A percentile compares a stretch with the other conserved stretches of the same genome.
These are phyloP conservation scores for Astrothelium macrocarpum DNA, from an alignment of 495 filamentous ascomycete species.

Conservation along the genomic window DNA sequence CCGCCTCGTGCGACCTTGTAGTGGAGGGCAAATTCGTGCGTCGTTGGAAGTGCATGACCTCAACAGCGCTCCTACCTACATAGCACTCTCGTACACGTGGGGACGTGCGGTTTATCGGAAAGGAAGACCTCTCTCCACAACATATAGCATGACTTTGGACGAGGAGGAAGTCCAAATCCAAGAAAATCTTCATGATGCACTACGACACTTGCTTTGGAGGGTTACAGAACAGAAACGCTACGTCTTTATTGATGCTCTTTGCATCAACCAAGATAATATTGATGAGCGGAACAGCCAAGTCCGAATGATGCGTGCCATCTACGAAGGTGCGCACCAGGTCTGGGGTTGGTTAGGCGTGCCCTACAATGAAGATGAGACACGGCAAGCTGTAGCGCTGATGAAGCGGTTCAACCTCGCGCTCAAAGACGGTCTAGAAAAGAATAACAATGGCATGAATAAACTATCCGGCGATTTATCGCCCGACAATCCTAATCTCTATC, in stretches of 20 bases:
- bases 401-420: neutral
- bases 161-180: neutral
- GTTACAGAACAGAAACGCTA: neutral
- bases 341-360: slow-evolving; percentile 31
- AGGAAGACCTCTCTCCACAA: neutral
- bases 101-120: neutral
- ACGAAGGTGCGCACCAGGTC: slow-evolving; percentile 20
- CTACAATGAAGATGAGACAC: neutral
- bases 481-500: neutral
- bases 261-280: slow-evolving; percentile 11
- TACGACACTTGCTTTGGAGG: neutral
- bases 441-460: neutral
- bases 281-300: slow-evolving; percentile 9
- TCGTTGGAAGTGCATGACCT: neutral
- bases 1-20: neutral
- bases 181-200: slow-evolving; percentile 1
- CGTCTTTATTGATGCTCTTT: slow-evolving; percentile 22
- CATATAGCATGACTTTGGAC: neutral
- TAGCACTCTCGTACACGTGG: neutral
- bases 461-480: neutral
- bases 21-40: neutral
- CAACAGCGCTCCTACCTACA: neutral
- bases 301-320: slow-evolving; percentile 11
- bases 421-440: neutral
- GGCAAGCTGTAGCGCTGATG: neutral